Conservation (phyloP, 2,329 filamentous ascomycete genomes). For the Onygenales sp. region DNA sequence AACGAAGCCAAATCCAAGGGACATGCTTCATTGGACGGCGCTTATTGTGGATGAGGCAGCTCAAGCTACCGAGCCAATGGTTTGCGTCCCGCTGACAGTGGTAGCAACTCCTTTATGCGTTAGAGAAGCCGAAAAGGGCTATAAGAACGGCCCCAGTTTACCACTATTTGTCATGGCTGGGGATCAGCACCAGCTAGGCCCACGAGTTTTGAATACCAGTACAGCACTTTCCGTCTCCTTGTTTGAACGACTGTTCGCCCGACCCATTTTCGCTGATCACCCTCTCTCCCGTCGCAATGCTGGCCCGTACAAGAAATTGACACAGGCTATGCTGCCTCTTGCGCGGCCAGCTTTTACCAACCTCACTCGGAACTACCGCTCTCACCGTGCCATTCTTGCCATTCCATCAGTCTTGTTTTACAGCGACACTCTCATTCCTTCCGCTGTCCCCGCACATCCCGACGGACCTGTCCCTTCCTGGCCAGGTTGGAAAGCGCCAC, state of each 20-base stretch:
- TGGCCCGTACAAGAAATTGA: slow-evolving; percentile 12
- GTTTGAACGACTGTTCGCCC: slow-evolving; percentile 32
- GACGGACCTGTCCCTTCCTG: slow-evolving; percentile 14
- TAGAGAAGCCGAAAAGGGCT: neutral
- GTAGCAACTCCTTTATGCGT: slow-evolving; percentile 26
- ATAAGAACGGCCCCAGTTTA: slow-evolving; percentile 7
- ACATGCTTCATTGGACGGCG: slow-evolving; percentile 33
- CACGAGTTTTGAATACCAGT: slow-evolving; percentile 26
- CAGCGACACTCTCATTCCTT: slow-evolving; percentile 34
- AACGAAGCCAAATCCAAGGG: slow-evolving; percentile 6
- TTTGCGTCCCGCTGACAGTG: slow-evolving; percentile 31
- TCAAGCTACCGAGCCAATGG: slow-evolving; percentile 36
- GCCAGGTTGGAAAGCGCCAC: slow-evolving; percentile 28
- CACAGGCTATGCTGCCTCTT: slow-evolving; percentile 28
- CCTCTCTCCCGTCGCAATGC: slow-evolving; percentile 27
- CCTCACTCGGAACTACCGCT: slow-evolving; percentile 38
- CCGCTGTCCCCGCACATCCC: slow-evolving; percentile 16
- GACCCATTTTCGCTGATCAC: slow-evolving; percentile 30
- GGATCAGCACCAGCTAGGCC: slow-evolving; percentile 36
- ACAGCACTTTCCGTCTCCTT: slow-evolving; percentile 27
- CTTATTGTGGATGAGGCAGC: slow-evolving; percentile 38
- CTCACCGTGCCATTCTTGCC: slow-evolving; percentile 36
- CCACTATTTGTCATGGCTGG: slow-evolving; percentile 39
- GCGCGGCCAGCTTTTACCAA: slow-evolving; percentile 35
- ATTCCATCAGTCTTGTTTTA: slow-evolving; percentile 36